Evolutionary conservation across 1,139 yeast genomes (phyloP).

Genomic region (Hanseniaspora gamundiae): DNA sequence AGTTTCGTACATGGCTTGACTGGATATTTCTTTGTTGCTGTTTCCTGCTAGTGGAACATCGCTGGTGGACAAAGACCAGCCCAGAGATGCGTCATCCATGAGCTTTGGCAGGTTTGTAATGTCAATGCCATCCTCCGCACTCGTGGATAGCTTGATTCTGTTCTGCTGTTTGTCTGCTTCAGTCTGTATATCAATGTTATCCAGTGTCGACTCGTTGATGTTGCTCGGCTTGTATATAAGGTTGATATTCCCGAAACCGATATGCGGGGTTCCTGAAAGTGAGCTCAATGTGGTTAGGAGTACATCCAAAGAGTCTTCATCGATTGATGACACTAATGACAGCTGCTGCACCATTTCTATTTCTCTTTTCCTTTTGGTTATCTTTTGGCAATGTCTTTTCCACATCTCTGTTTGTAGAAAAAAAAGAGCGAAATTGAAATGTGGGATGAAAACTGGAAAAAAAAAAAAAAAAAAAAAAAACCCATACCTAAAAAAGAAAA

Average conservation of each 20-base stretch:
- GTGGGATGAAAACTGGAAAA: too few species aligned
- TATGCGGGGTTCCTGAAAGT: slow-evolving; percentile 26
- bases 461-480: too few species aligned
- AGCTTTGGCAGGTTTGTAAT: neutral
- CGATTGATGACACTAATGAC: slow-evolving; percentile 24
- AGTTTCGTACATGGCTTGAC: slow-evolving; percentile 61
- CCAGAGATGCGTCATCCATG: neutral
- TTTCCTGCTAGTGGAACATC: slow-evolving; percentile 88
- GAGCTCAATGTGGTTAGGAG: slow-evolving; percentile 24
- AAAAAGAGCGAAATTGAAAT: too few species aligned
- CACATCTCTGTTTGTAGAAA: neutral
- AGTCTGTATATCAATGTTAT: slow-evolving; percentile 20
- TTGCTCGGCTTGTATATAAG: slow-evolving; percentile 26
- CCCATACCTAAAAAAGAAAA: too few species aligned
- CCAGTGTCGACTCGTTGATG: slow-evolving; percentile 16
- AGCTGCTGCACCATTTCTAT: slow-evolving; percentile 29
- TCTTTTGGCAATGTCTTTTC: neutral
- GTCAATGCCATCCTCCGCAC: too few species aligned
- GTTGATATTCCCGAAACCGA: slow-evolving; percentile 19
- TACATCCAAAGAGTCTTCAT: slow-evolving; percentile 22
- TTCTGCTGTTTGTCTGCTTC: slow-evolving; percentile 17
- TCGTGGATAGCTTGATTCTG: slow-evolving; percentile 16
- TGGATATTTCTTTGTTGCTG: slow-evolving; percentile 43
- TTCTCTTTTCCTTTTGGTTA: neutral
- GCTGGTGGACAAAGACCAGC: slow-evolving; percentile 39